Evolutionary conservation across 2,329 filamentous ascomycete species (phyloP), one percentile per base, ranked within the genome.

Genomic region (Pestalotiopsis sp.): DNA sequence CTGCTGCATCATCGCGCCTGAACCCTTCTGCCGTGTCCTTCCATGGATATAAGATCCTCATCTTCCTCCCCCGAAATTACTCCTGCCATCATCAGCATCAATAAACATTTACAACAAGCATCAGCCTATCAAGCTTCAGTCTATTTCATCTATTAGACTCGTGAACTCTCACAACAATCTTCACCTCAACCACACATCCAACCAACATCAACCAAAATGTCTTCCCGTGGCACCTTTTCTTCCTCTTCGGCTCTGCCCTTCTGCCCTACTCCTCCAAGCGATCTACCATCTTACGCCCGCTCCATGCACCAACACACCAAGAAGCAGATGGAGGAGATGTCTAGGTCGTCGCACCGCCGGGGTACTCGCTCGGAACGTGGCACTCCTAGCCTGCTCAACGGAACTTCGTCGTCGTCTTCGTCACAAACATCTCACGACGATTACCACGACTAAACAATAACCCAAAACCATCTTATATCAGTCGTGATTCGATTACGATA

Each of bases 301-400:
- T 87, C 83, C 68, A 91, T 92, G 86, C 87, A 89, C 75, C 83
- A 86, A 67, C 88, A 91, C 80, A 91, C 89, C 70, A 90, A 89
- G 82, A 82, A 85, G 68, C 89, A 90, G 77, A 90, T 92, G 87
- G 88, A 91, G 70, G 82, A 82, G 7, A 83, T 84, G n/a, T 81
- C 83, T 13, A 82, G 83, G 3, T 82, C 83, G 12, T 82, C 85
- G 1, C 76, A 78, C 39, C 77, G 80, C 59, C 78, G 80, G 27
- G 66, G 69, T 12, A 45, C 59, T 12, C 72, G 70, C 14, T 68
- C 72, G 5, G 68, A 69, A 4, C 68, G 69, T 9, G 57, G 66
- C 2, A 39, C 73, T 1, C 69, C 75, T 0, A 38, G 71, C n/a
- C 57, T 78, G 66, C 71, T 73, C 5, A 77, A 78, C 49, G 75